Base-by-base conservation (phyloP, 106 monocot genomes). In the Amphibolis antarctica region DNA sequence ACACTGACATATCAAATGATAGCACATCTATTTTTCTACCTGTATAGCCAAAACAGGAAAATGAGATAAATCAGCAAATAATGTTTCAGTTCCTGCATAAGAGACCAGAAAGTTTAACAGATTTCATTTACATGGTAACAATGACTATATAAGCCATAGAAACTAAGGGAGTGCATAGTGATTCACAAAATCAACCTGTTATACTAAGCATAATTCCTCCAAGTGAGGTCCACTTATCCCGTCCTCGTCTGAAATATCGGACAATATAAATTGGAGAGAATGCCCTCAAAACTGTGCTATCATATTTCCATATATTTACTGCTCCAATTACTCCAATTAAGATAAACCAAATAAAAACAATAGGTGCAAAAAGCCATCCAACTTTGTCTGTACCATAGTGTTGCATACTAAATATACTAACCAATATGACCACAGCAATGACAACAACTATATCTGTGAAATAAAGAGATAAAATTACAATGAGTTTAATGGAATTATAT, bases 181-280 rank as follows among this genome's bases (percentile, higher is more conserved):
- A n/a, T n/a, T n/a, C n/a, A n/a, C n/a, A 21, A 29, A 27, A 30
- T 63, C 1, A 65, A 82, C 92, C 86, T 67, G 92, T 92, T 26
- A 92, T 84, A 55, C 92, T 80, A 28, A 96, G 94, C 86, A 96
- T 69, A 54, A 96, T 89, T 55, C 94, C 94, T 44, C 94, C 94
- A 66, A 96, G 89, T 19, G 89, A 89, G 18, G 77, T 60, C 94
- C 94, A 96, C 42, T 66, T 79, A 5, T 59, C 23, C 10, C 50
- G 64, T 22, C 86, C 78, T 63, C 77, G 55, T 63, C 45, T 79
- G 30, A 96, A 78, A 66, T 82, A 96, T 21, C 68, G 79, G 27
- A 76, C 68, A 46, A 96, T 96, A 60, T 79, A 80, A 24, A 86
- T 44, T 14, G 94, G 94, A 64, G 81, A 80, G 55, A 77, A 96